phyloP scores from a whole-genome alignment of 2,329 filamentous ascomycete genomes.

The Xylariaceae sp. region DNA sequence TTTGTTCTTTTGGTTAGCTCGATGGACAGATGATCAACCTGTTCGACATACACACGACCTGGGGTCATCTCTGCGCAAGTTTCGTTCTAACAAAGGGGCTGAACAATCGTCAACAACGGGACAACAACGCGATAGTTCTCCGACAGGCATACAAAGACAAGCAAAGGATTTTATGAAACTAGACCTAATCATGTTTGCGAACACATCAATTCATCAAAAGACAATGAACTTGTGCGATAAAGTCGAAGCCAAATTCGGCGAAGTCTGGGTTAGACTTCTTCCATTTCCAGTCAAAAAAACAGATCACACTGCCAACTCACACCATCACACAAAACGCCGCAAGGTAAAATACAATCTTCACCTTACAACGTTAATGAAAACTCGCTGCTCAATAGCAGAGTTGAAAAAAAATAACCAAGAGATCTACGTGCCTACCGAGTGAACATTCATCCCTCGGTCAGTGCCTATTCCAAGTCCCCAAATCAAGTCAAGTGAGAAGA shows the following conservation, averaged over 20 bases:
- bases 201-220: background rate
- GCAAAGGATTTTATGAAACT: background rate
- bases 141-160: background rate
- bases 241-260: background rate
- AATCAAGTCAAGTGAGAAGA: no score
- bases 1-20: background rate
- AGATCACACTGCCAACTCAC: background rate
- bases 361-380: background rate
- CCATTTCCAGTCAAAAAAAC: background rate
- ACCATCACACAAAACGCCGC: background rate
- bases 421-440: no score
- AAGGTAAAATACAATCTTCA: background rate
- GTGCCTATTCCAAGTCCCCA: no score
- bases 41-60: background rate
- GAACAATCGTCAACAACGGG: background rate
- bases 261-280: no score
- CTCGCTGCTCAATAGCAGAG: background rate
- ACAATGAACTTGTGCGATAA: constrained; percentile 1
- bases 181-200: background rate
- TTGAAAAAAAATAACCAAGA: background rate
- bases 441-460: no score
- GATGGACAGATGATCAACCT: background rate
- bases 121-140: background rate
- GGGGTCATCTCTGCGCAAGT: no score
- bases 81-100: background rate